Base-by-base conservation (phyloP, 2,329 filamentous ascomycete genomes). In the Colletotrichum trifolii region DNA sequence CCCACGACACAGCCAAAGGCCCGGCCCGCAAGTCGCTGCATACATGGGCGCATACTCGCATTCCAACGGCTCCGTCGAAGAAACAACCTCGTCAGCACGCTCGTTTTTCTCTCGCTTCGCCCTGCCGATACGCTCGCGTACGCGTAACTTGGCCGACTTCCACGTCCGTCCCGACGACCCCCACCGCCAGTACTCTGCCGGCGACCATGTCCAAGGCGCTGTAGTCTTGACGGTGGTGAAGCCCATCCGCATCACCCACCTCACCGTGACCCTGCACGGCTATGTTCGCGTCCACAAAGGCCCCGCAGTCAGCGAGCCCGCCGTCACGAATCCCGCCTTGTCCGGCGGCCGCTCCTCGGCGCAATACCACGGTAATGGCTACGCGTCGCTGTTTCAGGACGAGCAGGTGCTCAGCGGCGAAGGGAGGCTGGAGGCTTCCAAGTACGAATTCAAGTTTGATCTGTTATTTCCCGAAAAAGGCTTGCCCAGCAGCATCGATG, bases 401-500 rank as follows among this genome's bases (percentile, higher is more conserved):
- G 92, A 96, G 78, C 85, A 90, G 74, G 90, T 93, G 12, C 79
- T 96, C 40, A 94, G 91, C 73, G 92, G 91, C 25, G 91, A 94
- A 71, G 92, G 92, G 12, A 86, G 89, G 71, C 79, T 96, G 40
- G 89, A 91, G 55, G 85, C 91, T 50, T 91, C 91, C 43, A 86
- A 87, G 70, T 95, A 93, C 73, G 89, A 94, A 75, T 96, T 96
- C 76, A 89, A 91, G 66, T 93, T 93, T 70, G 88, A 92, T 71
- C 78, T 93, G 67, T 81, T 89, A 61, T 92, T 93, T 69, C 90
- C 91, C 2, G 81, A 85, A 54, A 86, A 88, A 70, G 86, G 85
- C 6, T 79, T 96, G 64, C 92, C 92, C n/a, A 97, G 93, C 78
- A 97, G 95, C 76, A 95, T 99, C 73, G 94, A 97, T 79, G 95